Evolutionary conservation across 768 basidiomycete genomes (phyloP).

Genomic region (Russula abietina): DNA sequence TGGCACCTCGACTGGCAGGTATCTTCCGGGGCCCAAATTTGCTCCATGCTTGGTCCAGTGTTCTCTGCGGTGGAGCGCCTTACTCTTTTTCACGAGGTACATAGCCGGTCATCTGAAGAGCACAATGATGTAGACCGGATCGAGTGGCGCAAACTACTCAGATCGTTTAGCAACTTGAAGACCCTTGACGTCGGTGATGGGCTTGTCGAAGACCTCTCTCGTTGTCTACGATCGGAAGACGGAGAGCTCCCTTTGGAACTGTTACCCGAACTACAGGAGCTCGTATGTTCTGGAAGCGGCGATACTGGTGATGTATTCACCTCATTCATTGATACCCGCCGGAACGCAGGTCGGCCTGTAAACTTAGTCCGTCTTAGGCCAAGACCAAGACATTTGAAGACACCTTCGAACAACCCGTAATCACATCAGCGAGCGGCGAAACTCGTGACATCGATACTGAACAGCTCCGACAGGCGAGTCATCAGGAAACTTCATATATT

Average conservation of each 20-base stretch:
- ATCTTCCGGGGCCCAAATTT: background rate
- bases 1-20: background rate
- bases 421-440: background rate
- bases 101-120: background rate
- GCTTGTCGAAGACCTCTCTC: background rate
- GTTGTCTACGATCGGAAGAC: background rate
- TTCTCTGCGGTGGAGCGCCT: background rate
- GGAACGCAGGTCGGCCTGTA: background rate
- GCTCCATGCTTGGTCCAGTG: background rate
- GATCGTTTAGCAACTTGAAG: background rate
- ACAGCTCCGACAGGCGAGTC: no score
- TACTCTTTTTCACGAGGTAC: background rate
- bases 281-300: background rate
- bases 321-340: constrained; percentile 19
- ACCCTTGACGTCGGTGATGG: background rate
- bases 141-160: background rate
- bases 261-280: background rate
- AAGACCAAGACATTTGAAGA: no score
- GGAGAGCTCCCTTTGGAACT: background rate
- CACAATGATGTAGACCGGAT: background rate
- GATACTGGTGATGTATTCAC: background rate
- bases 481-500: no score
- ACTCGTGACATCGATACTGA: no score
- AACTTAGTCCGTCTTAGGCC: background rate
- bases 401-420: no score